phyloP scores from a whole-genome alignment of 2,329 filamentous ascomycete species.

The Nectriaceae sp. region DNA sequence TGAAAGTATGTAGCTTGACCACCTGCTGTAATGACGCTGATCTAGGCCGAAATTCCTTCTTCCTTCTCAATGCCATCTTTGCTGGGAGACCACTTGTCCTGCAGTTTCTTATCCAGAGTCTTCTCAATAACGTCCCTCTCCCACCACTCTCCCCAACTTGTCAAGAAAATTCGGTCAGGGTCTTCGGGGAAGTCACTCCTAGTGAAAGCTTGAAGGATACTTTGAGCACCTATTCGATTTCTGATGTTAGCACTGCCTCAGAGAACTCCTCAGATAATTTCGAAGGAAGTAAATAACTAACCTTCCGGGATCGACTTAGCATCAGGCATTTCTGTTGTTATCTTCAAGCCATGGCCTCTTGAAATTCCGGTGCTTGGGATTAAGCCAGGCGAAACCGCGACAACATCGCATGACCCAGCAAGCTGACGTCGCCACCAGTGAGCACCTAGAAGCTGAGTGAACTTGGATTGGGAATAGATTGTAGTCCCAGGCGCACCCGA shows the following conservation, averaged over 20 bases:
- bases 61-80: conserved; percentile 51
- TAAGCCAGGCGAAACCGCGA: conserved; percentile 56
- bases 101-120: conserved; percentile 46
- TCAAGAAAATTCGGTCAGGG: conserved; percentile 54
- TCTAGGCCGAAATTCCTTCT: conserved; percentile 27
- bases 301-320: conserved; percentile 51
- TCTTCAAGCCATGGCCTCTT: conserved; percentile 30
- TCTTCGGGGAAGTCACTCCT: conserved; percentile 51
- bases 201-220: conserved; percentile 46
- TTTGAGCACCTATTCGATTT: conserved; percentile 43
- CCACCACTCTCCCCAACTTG: conserved; percentile 61
- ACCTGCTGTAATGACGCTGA: background rate
- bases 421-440: conserved; percentile 60
- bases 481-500: conserved; percentile 32
- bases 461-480: conserved; percentile 50
- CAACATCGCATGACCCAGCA: conserved; percentile 42
- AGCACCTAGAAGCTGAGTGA: conserved; percentile 50
- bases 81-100: conserved; percentile 53
- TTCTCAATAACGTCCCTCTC: conserved; percentile 42
- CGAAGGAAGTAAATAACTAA: conserved; percentile 19
- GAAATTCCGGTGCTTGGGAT: conserved; percentile 50
- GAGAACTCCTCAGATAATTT: background rate
- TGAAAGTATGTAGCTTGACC: no score
- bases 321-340: conserved; percentile 41
- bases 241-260: conserved; percentile 12